Evolutionary conservation across 768 basidiomycete species (phyloP), one percentile per base, ranked within the genome.

Genomic region (Mycena olivaceomarginata): DNA sequence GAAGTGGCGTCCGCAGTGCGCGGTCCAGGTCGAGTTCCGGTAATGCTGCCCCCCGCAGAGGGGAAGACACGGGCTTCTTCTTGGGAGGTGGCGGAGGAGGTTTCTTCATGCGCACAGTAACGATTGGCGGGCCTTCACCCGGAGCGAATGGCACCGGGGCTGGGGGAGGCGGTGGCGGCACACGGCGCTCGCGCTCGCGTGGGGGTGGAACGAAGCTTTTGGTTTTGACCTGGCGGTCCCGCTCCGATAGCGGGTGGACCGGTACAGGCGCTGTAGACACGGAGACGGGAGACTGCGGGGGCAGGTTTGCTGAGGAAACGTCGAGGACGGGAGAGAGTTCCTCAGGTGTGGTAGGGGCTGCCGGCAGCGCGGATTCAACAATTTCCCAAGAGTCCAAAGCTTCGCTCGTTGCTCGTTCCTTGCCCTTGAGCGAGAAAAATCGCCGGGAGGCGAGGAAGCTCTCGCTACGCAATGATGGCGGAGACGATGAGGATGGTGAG

Each of bases 301-400:
- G 56, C 8, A 60, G 57, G n/a, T 59, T 66, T 57, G 31, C 51
- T 25, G 62, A 43, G 48, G 74, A 74, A 12, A 53, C 39, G 4
- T 70, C 57, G 16, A 70, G 72, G 81, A 79, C 64, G 80, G 83
- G 60, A 84, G 82, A 20, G 82, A 79, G 43, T 83, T 80, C 80
- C 84, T 81, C 25, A 83, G 77, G 68, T 83, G 81, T 70, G 73
- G 25, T 43, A 62, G 56, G 15, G 68, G n/a, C 39, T 60, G 51
- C 66, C 66, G 71, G 79, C 67, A 60, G 37, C 72, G 82, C 81
- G 9, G 81, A 80, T 63, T 84, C 84, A 4, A 91, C 78, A n/a
- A 90, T 83, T 79, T 91, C 90, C 91, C 91, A 91, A 15, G 85
- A 68, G 18, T 90, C 87, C 40, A 88, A 72, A 9, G 84, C 77